A percentile compares a stretch with the other conserved stretches of the same genome.
Conservation (phyloP, 257 asterid species). For the Solanum arcanum region DNA sequence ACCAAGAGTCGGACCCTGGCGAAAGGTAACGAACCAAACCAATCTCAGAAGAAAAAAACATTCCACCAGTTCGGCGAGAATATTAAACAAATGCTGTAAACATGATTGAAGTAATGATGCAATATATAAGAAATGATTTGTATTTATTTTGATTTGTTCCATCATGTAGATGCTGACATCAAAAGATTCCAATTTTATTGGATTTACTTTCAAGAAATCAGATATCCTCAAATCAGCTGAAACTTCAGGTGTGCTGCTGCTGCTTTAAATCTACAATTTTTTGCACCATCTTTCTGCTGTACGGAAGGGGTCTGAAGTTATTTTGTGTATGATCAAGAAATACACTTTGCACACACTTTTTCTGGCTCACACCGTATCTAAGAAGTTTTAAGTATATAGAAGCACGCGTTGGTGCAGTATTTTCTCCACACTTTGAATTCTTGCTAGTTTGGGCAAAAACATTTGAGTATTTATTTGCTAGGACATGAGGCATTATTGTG, state of each 20-base stretch:
- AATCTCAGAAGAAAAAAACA: background rate
- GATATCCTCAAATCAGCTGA: slow-evolving; percentile 75
- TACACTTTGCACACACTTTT: background rate
- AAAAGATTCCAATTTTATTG: slow-evolving; percentile 88
- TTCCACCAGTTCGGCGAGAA: background rate
- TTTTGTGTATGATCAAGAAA: background rate
- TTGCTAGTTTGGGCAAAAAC: background rate
- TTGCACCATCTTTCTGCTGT: background rate
- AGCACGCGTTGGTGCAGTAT: background rate
- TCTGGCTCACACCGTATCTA: background rate
- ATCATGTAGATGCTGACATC: slow-evolving; percentile 84
- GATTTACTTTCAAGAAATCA: slow-evolving; percentile 93
- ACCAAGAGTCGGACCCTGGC: slow-evolving; percentile 95
- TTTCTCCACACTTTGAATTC: background rate
- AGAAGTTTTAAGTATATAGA: background rate
- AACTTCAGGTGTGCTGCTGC: slow-evolving; percentile 44
- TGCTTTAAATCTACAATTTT: background rate
- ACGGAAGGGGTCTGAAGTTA: background rate
- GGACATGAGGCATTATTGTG: background rate
- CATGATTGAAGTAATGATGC: background rate
- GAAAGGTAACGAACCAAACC: slow-evolving; percentile 45
- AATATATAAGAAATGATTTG: background rate
- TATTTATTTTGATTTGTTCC: background rate
- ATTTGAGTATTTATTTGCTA: background rate
- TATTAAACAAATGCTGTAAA: background rate